Percentiles rank a stretch among this genome's conserved stretches.
Conservation (phyloP, 495 filamentous ascomycete genomes). For the Bombardia bombarda region DNA sequence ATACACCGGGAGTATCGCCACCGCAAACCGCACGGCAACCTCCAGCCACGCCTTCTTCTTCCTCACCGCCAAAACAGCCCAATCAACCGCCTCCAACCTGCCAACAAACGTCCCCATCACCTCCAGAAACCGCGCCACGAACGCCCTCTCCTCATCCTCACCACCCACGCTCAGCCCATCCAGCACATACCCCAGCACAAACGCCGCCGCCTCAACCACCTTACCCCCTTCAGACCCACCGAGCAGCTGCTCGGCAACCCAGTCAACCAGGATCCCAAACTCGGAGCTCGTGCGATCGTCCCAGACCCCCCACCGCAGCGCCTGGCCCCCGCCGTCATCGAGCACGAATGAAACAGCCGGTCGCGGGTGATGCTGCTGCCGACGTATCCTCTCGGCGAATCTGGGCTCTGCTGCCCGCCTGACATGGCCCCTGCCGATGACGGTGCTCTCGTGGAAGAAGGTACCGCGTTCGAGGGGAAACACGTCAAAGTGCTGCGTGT, state of each 20-base stretch:
- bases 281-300: conserved; percentile 62
- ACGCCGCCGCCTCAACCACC: conserved; percentile 25
- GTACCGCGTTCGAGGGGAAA: conserved; percentile 56
- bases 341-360: conserved; percentile 30
- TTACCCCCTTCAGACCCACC: no score
- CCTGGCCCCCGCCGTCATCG: conserved; percentile 41
- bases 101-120: conserved; percentile 32
- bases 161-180: conserved; percentile 26
- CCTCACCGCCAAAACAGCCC: background rate
- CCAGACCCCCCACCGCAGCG: conserved; percentile 60
- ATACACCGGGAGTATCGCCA: conserved; percentile 14
- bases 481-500: conserved; percentile 69
- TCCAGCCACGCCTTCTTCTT: conserved; percentile 9
- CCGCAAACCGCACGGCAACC: conserved; percentile 8
- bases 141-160: conserved; percentile 23
- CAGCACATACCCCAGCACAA: conserved; percentile 34
- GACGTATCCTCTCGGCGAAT: conserved; percentile 16
- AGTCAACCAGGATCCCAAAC: conserved; percentile 50
- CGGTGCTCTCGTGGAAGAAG: conserved; percentile 68
- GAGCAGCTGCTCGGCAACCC: conserved; percentile 42
- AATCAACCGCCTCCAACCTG: conserved; percentile 23
- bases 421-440: conserved; percentile 68
- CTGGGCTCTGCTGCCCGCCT: conserved; percentile 37
- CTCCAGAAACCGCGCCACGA: conserved; percentile 36
- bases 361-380: no score